Base-by-base conservation (phyloP, 1,284 basidiomycete species). In the Tetrapyrgos nigripes region DNA sequence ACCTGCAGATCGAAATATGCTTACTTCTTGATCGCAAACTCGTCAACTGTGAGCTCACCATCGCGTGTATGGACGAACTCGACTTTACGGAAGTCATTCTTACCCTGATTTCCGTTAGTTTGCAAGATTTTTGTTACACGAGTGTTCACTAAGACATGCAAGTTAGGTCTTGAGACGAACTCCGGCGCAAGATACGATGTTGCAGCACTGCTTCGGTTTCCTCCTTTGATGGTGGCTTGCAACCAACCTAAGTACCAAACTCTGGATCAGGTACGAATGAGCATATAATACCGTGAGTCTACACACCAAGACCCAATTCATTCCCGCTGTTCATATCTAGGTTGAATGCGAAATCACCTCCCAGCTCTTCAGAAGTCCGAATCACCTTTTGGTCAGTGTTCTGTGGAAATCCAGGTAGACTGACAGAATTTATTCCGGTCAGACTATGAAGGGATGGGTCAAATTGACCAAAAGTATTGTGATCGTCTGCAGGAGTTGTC, bases 1-100 rank as follows among this genome's bases (percentile, higher is more conserved):
- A 66, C 67, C 66, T 73, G 64, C 26, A 73, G 64, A 19, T 73
- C 50, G 13, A 53, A 53, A 43, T 70, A n/a, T n/a, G n/a, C n/a
- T n/a, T n/a, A n/a, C n/a, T n/a, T n/a, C n/a, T n/a, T n/a, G n/a
- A n/a, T n/a, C n/a, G n/a, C n/a, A n/a, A n/a, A n/a, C n/a, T n/a
- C n/a, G n/a, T n/a, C n/a, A n/a, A n/a, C n/a, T n/a, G n/a, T n/a
- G n/a, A 19, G 33, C 49, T 37, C 33, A 63, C 62, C 60, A 45
- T 48, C 44, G 5, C 49, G 10, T 10, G 27, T 17, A 19, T 61
- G 33, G 4, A 47, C 57, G 43, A 66, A 62, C 48, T 68, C 62
- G 1, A 67, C 64, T 9, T 28, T 52, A 23, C 46, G 31, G 37
- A 68, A 59, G 17, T 24, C 44, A 23, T 51, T 31, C 5, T n/a